phyloP scores from a whole-genome alignment of 768 basidiomycete genomes.

The Hirschioporus abietinus region DNA sequence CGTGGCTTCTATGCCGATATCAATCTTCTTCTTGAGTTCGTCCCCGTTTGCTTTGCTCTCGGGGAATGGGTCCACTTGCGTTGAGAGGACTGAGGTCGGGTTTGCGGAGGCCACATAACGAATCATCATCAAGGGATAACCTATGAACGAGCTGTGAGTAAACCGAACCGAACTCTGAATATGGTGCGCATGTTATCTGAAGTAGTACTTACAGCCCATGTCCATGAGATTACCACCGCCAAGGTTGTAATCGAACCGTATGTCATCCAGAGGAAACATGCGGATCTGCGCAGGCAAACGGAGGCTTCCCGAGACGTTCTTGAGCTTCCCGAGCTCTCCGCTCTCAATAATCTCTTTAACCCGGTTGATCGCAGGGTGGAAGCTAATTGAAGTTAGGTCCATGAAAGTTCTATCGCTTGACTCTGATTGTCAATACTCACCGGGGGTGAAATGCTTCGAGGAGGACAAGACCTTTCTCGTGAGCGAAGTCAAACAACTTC shows the following conservation, averaged over 20 bases:
- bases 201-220: conserved; percentile 14
- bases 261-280: conserved; percentile 12
- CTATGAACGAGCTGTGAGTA: conserved; percentile 22
- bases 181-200: background rate
- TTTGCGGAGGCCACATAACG: conserved; percentile 42
- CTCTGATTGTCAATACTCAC: conserved; percentile 7
- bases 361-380: conserved; percentile 55
- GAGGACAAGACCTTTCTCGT: conserved; percentile 20
- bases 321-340: conserved; percentile 48
- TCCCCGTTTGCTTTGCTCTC: conserved; percentile 18
- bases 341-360: conserved; percentile 49
- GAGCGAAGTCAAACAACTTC: conserved; percentile 23
- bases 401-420: background rate
- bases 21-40: conserved; percentile 22
- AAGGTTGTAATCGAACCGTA: conserved; percentile 17
- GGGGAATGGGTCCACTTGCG: conserved; percentile 21
- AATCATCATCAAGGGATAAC: conserved; percentile 42
- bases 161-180: background rate
- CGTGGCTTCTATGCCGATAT: conserved; percentile 36
- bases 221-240: conserved; percentile 24
- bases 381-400: conserved; percentile 28
- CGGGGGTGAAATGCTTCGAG: conserved; percentile 26
- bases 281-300: conserved; percentile 24
- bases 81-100: conserved; percentile 37
- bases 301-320: conserved; percentile 37